Evolutionary conservation across 495 filamentous ascomycete species (phyloP).

Genomic region (Poronia punctata): DNA sequence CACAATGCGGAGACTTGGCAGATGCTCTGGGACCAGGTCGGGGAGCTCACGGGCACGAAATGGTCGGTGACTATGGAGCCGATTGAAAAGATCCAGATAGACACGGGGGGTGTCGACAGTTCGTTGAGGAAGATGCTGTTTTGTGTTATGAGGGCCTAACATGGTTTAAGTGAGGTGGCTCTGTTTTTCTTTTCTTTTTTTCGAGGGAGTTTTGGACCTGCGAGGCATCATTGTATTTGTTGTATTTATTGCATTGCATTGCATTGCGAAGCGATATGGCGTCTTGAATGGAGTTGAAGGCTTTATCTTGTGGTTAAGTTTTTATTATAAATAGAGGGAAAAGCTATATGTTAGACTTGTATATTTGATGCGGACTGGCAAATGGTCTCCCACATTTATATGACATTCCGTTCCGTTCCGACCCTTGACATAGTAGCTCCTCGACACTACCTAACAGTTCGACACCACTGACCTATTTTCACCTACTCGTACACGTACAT

Average conservation of each 20-base stretch:
- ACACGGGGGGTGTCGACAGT: slow-evolving; percentile 9
- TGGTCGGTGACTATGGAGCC: slow-evolving; percentile 35
- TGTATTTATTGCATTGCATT: slow-evolving; percentile 1
- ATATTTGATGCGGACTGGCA: no score
- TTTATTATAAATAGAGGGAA: no score
- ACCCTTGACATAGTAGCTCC: no score
- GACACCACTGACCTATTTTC: no score
- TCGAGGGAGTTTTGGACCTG: no score
- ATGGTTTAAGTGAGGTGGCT: background rate
- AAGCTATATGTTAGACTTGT: no score
- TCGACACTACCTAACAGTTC: no score
- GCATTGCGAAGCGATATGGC: slow-evolving; percentile 7
- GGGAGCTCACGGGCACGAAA: slow-evolving; percentile 30
- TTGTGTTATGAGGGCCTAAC: slow-evolving; percentile 10
- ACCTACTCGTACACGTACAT: no score
- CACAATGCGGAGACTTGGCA: slow-evolving; percentile 38
- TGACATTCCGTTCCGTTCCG: no score
- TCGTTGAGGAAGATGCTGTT: slow-evolving; percentile 15
- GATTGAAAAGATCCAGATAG: slow-evolving; percentile 13
- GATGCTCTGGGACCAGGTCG: slow-evolving; percentile 41
- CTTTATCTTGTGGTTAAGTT: no score
- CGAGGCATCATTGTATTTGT: no score
- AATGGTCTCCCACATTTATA: no score
- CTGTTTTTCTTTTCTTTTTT: background rate
- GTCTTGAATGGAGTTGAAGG: background rate